Conservation (phyloP, 202 grass and related monocot species). For the Tripidium arundinaceum region DNA sequence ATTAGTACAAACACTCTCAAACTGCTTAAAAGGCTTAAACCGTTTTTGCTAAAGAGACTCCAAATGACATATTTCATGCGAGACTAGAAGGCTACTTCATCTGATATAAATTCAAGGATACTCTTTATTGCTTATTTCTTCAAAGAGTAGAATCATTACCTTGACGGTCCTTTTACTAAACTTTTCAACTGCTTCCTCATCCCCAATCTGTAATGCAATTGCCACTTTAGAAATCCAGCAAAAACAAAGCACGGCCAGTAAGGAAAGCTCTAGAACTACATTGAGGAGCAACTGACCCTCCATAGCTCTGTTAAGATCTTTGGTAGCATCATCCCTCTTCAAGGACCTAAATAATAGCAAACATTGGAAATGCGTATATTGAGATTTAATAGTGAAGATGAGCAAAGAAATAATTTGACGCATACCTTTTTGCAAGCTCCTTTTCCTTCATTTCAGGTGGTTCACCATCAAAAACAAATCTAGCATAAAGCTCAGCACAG, state of each 20-base stretch:
- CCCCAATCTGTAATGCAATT: slow-evolving; percentile 56
- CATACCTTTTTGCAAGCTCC: no score
- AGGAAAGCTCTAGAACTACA: background rate
- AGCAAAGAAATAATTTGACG: background rate
- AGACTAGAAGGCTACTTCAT: slow-evolving; percentile 14
- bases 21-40: background rate
- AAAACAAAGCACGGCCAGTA: slow-evolving; percentile 2
- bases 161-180: slow-evolving; percentile 92
- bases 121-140: background rate
- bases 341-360: slow-evolving; percentile 57
- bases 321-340: slow-evolving; percentile 62
- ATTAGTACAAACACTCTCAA: background rate
- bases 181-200: slow-evolving; percentile 78
- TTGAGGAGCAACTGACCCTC: slow-evolving; percentile 52
- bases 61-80: slow-evolving; percentile 3
- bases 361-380: background rate
- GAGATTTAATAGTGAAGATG: slow-evolving; percentile 13
- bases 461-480: no score
- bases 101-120: background rate
- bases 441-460: no score
- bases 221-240: slow-evolving; percentile 26
- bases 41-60: background rate
- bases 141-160: slow-evolving; percentile 44
- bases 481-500: no score
- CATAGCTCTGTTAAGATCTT: slow-evolving; percentile 63